Percentiles rank a stretch among this genome's conserved stretches.
These are phyloP conservation scores for Scheffersomyces coipomensis DNA, from an alignment of 805 yeast species.

Conservation along the genomic window DNA sequence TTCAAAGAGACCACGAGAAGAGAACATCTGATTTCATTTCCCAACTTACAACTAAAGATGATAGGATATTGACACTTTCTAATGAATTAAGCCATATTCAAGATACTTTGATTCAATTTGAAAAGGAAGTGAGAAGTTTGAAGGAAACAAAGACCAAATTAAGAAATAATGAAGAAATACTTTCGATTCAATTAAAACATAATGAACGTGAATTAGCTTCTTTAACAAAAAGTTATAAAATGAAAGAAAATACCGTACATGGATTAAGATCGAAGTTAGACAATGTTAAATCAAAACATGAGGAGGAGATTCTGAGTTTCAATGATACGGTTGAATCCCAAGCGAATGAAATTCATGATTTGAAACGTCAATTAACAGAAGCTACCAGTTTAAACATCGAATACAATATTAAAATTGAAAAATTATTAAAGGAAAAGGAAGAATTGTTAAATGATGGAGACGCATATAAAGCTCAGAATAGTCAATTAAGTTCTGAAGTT, in stretches of 20 bases:
- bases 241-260: slow-evolving; percentile 10
- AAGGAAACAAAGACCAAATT: slow-evolving; percentile 12
- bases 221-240: slow-evolving; percentile 19
- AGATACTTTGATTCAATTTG: background rate
- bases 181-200: slow-evolving; percentile 22
- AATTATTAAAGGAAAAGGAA: slow-evolving; percentile 17
- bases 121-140: slow-evolving; percentile 15
- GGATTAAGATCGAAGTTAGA: slow-evolving; percentile 3
- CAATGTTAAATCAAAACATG: slow-evolving; percentile 1
- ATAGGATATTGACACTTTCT: background rate
- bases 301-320: slow-evolving; percentile 5
- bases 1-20: slow-evolving; percentile 19
- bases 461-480: background rate
- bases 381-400: slow-evolving; percentile 11
- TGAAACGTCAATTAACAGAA: slow-evolving; percentile 6
- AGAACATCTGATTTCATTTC: slow-evolving; percentile 1
- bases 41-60: background rate
- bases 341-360: slow-evolving; percentile 3
- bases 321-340: slow-evolving; percentile 4
- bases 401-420: slow-evolving; percentile 12
- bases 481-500: background rate
- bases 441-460: slow-evolving; percentile 18
- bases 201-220: slow-evolving; percentile 27
- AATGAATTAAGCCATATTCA: background rate
- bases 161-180: slow-evolving; percentile 17